Evolutionary conservation across 2,329 filamentous ascomycete genomes (phyloP), one percentile per base, ranked within the genome.

Genomic region (Achaetomium macrosporum): DNA sequence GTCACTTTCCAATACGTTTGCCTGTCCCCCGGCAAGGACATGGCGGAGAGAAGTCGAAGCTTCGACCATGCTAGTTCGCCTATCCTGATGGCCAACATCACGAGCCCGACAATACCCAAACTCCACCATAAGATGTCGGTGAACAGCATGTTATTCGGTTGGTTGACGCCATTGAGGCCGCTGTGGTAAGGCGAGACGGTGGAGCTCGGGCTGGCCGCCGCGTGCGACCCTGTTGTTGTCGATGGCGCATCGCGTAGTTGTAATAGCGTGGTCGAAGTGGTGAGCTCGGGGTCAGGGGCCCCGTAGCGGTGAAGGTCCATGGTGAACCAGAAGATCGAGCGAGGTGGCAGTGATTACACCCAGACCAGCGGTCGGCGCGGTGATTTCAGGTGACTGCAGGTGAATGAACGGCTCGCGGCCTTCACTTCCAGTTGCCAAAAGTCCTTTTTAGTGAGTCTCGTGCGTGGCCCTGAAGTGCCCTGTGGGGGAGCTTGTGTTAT

Each of bases 121-220:
- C 71, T 82, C 76, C 76, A 82, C 81, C 81, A 85, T 12, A 84
- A 63, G 37, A 73, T 67, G 58, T 83, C 73, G 61, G 73, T 77
- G 63, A 83, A 81, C 12, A 80, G 60, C 59, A 80, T 66, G 64
- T 85, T 84, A 59, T 76, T 70, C 1, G 69, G 59, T 63, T 84
- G 81, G 61, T 83, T 78, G 57, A 85, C 82, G 50, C 82, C 82
- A 61, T 76, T 78, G 56, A 85, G 73, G 43, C 72, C 73, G 31
- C 75, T 76, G 60, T 76, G 73, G 65, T 75, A 85, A 16, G 78
- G 76, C 13, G 76, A 73, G 54, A 84, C 78, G 17, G 77, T 79
- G 17, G 73, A 70, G 40, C 68, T 71, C 19, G 73, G 65, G 44
- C 67, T 63, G 57, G 66, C 62, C 55, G 64, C 63, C 40, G 61